Evolutionary conservation across 495 filamentous ascomycete genomes (phyloP).

Genomic region (Hypoxylon cercidicola): DNA sequence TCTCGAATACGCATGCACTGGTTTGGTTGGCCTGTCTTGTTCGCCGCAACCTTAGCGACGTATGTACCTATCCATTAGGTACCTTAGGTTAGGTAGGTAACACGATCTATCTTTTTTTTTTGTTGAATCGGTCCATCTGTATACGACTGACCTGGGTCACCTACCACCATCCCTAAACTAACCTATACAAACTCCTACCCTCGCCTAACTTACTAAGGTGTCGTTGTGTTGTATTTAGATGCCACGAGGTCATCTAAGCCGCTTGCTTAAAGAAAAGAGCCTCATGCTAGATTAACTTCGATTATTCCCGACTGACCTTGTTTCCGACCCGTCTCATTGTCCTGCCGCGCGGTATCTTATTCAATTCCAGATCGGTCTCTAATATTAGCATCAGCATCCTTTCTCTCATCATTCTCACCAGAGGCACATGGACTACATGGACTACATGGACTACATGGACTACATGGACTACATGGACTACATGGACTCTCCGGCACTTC

Average conservation of each 20-base stretch:
- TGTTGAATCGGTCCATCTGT: conserved; percentile 19
- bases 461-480: too few relatives aligned
- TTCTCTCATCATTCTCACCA: conserved; percentile 5
- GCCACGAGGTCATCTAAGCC: conserved; percentile 39
- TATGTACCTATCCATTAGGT: not conserved
- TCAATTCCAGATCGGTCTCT: conserved; percentile 31
- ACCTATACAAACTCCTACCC: conserved; percentile 20
- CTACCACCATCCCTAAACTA: too few relatives aligned
- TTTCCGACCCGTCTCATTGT: conserved; percentile 26
- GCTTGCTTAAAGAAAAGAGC: conserved; percentile 39
- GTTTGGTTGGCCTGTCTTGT: conserved; percentile 9
- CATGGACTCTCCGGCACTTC: conserved; percentile 16
- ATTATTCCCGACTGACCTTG: conserved; percentile 33
- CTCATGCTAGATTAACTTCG: conserved; percentile 41
- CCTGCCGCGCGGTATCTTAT: conserved; percentile 6
- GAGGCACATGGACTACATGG: conserved; percentile 2
- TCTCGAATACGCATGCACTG: conserved; percentile 23
- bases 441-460: too few relatives aligned
- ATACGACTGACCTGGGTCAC: too few relatives aligned
- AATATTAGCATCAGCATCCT: conserved; percentile 29
- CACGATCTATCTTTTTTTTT: conserved; percentile 25
- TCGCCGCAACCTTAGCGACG: not conserved
- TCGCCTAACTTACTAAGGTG: conserved; percentile 23
- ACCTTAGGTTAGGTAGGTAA: conserved; percentile 2
- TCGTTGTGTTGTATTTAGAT: conserved; percentile 37